Base-by-base conservation (phyloP, 2,329 filamentous ascomycete genomes). In the Aureobasidium sp. region DNA sequence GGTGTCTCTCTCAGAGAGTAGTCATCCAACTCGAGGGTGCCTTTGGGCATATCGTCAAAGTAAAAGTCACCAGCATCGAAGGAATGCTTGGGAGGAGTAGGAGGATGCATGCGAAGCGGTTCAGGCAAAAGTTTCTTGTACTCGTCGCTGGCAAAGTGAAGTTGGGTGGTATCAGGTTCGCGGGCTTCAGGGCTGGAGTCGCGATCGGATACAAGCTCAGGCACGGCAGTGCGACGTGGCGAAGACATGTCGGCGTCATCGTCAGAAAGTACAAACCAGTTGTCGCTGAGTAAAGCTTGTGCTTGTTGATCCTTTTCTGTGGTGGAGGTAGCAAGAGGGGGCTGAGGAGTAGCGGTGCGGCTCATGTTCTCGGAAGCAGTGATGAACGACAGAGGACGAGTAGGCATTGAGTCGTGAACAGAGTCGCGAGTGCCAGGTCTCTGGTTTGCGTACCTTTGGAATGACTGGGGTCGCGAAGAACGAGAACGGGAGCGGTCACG, bases 81-180 rank as follows among this genome's bases (percentile, higher is more conserved):
- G 5, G 53, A 16, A 27, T 24, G 22, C 27, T 49, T 25, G 3
- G 70, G 65, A 17, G 68, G 71, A 1, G 70, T 71, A 1, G 73
- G 72, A 4, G 74, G 74, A 57, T 75, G 73, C 71, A 75, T 75
- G 40, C 70, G 66, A 6, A 76, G 65, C 1, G 73, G 73, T 54
- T 71, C 66, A 12, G 67, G 69, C 27, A 67, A 56, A 58, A 69
- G 53, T 8, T 52, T 50, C n/a, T 49, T 51, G 40, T 57, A 27
- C 17, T 56, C 44, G 11, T 55, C 27, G 27, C 54, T 17, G 47
- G 48, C 40, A 37, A 14, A 55, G 40, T 19, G 54, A 42, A 37
- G 50, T 30, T 29, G 50, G 42, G 32, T 45, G 38, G 24, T 39
- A 40, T 38, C 41, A 24, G 25, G 56, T 41, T 11, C 17, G 50